These are phyloP conservation scores for Ascochyta viciae-villosae DNA, from an alignment of 2,329 filamentous ascomycete species.

Conservation along the genomic window DNA sequence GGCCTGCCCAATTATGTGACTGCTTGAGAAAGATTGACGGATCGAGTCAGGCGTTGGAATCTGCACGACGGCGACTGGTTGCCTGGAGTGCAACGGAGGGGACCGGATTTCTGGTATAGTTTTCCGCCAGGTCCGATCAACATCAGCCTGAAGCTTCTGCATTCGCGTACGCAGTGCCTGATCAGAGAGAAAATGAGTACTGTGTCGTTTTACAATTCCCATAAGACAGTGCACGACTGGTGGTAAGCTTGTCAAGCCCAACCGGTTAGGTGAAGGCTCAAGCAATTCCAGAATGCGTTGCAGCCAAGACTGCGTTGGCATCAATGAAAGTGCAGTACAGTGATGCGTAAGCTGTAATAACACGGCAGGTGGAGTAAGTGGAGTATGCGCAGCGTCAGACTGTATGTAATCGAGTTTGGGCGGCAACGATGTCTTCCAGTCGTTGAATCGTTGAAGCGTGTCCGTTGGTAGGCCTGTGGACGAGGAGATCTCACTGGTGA, in stretches of 20 bases:
- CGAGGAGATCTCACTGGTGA: constrained; percentile 18
- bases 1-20: constrained; percentile 3
- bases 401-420: constrained; percentile 31
- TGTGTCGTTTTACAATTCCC: constrained; percentile 26
- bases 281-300: constrained; percentile 31
- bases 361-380: constrained; percentile 35
- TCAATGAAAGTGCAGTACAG: constrained; percentile 30
- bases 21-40: constrained; percentile 19
- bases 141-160: constrained; percentile 24
- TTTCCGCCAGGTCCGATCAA: constrained; percentile 23
- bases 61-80: constrained; percentile 16
- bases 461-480: constrained; percentile 36
- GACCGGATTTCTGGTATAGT: not conserved
- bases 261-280: constrained; percentile 30
- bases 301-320: constrained; percentile 29
- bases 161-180: constrained; percentile 26
- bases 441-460: constrained; percentile 45
- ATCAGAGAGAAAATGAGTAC: constrained; percentile 21
- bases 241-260: constrained; percentile 37
- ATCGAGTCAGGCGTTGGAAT: constrained; percentile 31
- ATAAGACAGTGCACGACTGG: constrained; percentile 38
- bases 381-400: constrained; percentile 18
- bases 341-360: constrained; percentile 40
- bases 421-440: constrained; percentile 45
- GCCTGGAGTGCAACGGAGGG: constrained; percentile 7